Evolutionary conservation across 179 eudicot species (phyloP).

Genomic region (Carnegiea gigantea): DNA sequence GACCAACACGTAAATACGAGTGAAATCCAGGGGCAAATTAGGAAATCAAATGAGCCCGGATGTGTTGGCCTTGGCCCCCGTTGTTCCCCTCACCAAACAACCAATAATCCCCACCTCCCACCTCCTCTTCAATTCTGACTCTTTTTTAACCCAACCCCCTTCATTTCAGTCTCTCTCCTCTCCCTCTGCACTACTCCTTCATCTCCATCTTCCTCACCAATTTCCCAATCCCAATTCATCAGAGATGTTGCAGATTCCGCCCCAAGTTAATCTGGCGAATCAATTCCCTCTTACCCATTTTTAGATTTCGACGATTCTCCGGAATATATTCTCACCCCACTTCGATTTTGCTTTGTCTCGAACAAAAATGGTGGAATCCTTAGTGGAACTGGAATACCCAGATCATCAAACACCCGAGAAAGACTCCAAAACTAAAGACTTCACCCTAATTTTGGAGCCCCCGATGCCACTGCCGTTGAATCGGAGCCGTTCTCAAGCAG

Average conservation of each 20-base stretch:
- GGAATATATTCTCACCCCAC: background rate
- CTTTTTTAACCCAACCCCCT: background rate
- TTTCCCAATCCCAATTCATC: background rate
- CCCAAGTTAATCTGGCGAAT: background rate
- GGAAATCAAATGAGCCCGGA: background rate
- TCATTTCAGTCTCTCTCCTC: background rate
- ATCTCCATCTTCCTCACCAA: slow-evolving; percentile 1
- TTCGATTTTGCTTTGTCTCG: background rate
- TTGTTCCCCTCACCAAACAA: slow-evolving; percentile 28
- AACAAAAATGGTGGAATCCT: slow-evolving; percentile 26
- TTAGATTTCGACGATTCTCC: background rate
- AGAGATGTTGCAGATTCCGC: slow-evolving; percentile 23
- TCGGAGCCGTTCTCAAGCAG: slow-evolving; percentile 48
- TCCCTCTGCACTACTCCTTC: background rate
- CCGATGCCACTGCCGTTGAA: slow-evolving; percentile 12
- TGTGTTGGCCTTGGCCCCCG: slow-evolving; percentile 1
- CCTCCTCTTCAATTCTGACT: background rate
- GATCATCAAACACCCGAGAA: background rate
- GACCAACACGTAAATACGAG: background rate
- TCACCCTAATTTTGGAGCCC: slow-evolving; percentile 3
- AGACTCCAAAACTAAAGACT: background rate
- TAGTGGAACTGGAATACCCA: slow-evolving; percentile 15
- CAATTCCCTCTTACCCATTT: background rate
- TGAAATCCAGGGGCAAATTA: background rate
- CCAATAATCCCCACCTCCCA: background rate